These are phyloP conservation scores for Blastocystis sp. DNA, from an alignment of 352 stramenopile genomes.

Conservation along the genomic window DNA sequence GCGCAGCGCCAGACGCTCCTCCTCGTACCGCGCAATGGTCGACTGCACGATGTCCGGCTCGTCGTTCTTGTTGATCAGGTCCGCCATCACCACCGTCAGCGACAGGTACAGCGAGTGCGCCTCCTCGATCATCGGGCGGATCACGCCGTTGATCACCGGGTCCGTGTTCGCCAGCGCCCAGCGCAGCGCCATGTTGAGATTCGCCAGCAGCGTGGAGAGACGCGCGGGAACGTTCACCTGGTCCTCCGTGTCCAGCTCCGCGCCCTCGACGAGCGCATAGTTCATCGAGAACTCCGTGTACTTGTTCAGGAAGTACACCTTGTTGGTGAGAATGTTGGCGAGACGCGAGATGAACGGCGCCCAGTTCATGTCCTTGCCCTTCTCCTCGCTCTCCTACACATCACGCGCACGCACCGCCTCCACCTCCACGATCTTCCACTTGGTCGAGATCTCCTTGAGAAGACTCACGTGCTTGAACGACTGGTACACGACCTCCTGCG, in stretches of 20 bases:
- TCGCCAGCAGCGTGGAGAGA: slow-evolving; percentile 63
- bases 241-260: slow-evolving; percentile 58
- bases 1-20: slow-evolving; percentile 49
- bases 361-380: slow-evolving; percentile 37
- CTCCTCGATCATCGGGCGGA: slow-evolving; percentile 70
- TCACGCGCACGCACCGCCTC: not conserved
- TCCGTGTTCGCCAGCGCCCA: slow-evolving; percentile 62
- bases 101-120: slow-evolving; percentile 60
- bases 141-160: slow-evolving; percentile 59
- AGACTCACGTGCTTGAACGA: slow-evolving; percentile 43
- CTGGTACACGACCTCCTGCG: slow-evolving; percentile 54
- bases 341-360: slow-evolving; percentile 74
- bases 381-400: slow-evolving; percentile 69
- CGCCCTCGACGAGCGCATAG: slow-evolving; percentile 49
- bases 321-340: slow-evolving; percentile 71
- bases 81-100: slow-evolving; percentile 37
- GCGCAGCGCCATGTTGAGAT: slow-evolving; percentile 47
- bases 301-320: slow-evolving; percentile 71
- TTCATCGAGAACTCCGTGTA: slow-evolving; percentile 60
- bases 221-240: slow-evolving; percentile 71
- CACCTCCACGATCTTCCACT: slow-evolving; percentile 66
- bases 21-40: slow-evolving; percentile 50
- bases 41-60: slow-evolving; percentile 48
- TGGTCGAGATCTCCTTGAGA: slow-evolving; percentile 61
- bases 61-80: slow-evolving; percentile 49